Conservation (phyloP, 495 filamentous ascomycete species). For the Xylaria bambusicola region DNA sequence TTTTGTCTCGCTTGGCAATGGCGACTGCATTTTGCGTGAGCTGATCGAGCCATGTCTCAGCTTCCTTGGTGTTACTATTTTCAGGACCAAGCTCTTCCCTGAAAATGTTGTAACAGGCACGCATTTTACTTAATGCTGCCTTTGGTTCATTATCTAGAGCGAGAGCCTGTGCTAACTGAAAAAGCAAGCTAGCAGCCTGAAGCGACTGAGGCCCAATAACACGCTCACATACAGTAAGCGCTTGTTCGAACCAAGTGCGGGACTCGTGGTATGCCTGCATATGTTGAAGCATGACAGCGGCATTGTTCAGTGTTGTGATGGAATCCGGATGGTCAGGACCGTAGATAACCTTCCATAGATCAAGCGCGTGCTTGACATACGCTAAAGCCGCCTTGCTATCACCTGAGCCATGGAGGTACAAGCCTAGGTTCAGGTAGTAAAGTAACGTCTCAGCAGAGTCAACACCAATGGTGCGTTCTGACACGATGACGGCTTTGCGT, state of each 20-base stretch:
- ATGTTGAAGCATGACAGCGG: constrained; percentile 95
- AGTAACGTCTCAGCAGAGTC: constrained; percentile 93
- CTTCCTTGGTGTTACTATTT: constrained; percentile 94
- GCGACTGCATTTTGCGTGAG: constrained; percentile 92
- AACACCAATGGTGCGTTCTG: constrained; percentile 90
- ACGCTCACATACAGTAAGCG: constrained; percentile 80
- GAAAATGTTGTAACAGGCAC: constrained; percentile 95
- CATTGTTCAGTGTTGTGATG: constrained; percentile 98
- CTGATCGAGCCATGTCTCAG: constrained; percentile 92
- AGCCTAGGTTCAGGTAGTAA: constrained; percentile 89
- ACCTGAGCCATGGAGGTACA: constrained; percentile 91
- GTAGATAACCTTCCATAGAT: constrained; percentile 96
- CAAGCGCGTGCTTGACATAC: constrained; percentile 89
- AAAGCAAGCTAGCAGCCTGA: constrained; percentile 92
- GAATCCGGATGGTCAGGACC: constrained; percentile 92
- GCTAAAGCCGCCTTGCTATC: constrained; percentile 81
- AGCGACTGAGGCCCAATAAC: constrained; percentile 85
- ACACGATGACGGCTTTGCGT: constrained; percentile 93
- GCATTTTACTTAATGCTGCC: constrained; percentile 86
- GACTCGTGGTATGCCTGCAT: constrained; percentile 91
- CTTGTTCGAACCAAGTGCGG: constrained; percentile 93
- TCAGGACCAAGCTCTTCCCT: constrained; percentile 76
- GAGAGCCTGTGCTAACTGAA: constrained; percentile 94
- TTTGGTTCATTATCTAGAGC: constrained; percentile 92
- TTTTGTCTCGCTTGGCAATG: constrained; percentile 89